Base-by-base conservation (phyloP, 495 filamentous ascomycete species). In the Hypoxylon fragiforme region DNA sequence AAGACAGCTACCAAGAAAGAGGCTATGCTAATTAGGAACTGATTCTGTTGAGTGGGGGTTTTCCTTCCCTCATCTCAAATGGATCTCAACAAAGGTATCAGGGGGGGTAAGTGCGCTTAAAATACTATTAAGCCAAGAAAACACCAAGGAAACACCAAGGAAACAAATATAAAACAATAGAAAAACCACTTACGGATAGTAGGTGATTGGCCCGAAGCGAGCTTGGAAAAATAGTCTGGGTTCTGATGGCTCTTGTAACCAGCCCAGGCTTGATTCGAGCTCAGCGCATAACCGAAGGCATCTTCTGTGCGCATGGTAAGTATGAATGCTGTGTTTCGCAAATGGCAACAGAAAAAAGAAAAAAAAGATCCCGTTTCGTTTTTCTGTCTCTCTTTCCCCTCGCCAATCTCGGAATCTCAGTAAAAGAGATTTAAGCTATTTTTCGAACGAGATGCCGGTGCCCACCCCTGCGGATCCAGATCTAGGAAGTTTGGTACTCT, bases 241-340 rank as follows among this genome's bases (percentile, higher is more conserved):
- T 92, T 80, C 50, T 84, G 73, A 41, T 82, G 74, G 35, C 78
- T 68, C 48, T 84, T 86, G 62, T 85, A 80, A 42, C 78, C 77
- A 11, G 84, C 83, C 87, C 85, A 92, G 57, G 83, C 76, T 64
- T 85, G 84, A 77, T 92, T 92, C 64, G 75, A 77, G 66, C 77
- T 74, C 58, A 88, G 63, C 55, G 79, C 75, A 43, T 76, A 76
- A 42, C 78, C 63, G 57, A 85, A 81, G 40, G 72, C 60, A 68
- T 84, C 76, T 67, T 73, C 73, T 70, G 69, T 15, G 41, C 45
- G 49, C 62, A 68, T 68, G 51, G 62, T 68, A 65, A 68, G 65
- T 41, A 44, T n/a, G n/a, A 51, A 42, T 12, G 31, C 5, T 14
- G 6, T 7, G 41, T n/a, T 32, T 15, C 32, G 36, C 44, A 22